These are phyloP conservation scores for Mollisia scopiformis DNA, from an alignment of 2,329 filamentous ascomycete genomes.

Conservation along the genomic window DNA sequence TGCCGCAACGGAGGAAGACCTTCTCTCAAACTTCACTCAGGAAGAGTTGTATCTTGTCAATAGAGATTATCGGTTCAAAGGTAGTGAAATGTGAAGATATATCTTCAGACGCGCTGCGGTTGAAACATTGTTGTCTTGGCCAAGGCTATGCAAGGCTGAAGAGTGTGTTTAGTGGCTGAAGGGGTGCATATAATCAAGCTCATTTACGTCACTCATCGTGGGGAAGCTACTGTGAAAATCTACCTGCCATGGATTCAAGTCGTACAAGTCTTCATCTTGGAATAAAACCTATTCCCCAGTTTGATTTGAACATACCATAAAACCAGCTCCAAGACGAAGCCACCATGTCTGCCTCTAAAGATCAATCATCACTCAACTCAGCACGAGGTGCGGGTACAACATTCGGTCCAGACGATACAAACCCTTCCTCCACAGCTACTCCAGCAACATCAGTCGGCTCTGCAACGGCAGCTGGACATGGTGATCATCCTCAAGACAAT, in stretches of 20 bases:
- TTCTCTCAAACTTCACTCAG: too few species aligned
- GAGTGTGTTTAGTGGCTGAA: neutral
- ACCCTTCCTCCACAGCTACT: constrained; percentile 28
- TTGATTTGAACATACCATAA: neutral
- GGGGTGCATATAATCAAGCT: neutral
- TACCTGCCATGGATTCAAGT: neutral
- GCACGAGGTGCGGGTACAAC: constrained; percentile 29
- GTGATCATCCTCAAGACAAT: constrained; percentile 34
- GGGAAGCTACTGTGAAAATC: constrained; percentile 2
- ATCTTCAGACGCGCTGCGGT: neutral
- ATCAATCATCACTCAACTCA: constrained; percentile 33
- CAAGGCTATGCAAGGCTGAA: constrained; percentile 1
- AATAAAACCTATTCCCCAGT: neutral
- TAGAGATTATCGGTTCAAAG: too few species aligned
- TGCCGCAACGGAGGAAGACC: too few species aligned
- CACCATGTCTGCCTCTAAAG: constrained; percentile 33
- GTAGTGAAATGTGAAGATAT: neutral
- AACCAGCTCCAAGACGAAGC: too few species aligned
- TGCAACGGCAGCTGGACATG: constrained; percentile 35
- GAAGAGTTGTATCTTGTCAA: too few species aligned
- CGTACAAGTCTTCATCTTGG: neutral
- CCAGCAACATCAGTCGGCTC: constrained; percentile 31
- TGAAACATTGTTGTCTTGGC: constrained; percentile 4
- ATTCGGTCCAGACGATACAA: constrained; percentile 29
- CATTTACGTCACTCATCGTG: neutral